These are phyloP conservation scores for Cladorrhinum sp. DNA, from an alignment of 2,329 filamentous ascomycete genomes.

Conservation along the genomic window DNA sequence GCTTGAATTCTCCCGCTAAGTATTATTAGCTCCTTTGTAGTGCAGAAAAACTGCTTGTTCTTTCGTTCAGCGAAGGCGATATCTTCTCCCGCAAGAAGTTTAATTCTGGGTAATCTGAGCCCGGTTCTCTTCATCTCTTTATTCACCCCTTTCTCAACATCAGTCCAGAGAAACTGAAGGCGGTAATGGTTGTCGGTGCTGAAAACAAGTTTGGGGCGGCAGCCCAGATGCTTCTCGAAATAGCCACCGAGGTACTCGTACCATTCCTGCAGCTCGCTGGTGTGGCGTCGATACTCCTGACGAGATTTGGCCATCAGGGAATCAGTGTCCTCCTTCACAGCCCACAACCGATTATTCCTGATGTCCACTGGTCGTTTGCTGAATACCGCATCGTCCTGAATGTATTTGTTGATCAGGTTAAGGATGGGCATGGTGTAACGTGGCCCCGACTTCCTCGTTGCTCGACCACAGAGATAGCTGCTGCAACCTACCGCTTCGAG, in stretches of 20 bases:
- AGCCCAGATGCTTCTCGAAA: not conserved
- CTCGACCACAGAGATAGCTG: conserved; percentile 65
- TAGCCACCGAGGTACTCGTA: not conserved
- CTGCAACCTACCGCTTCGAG: conserved; percentile 60
- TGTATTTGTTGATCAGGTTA: conserved; percentile 61
- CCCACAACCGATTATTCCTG: conserved; percentile 86
- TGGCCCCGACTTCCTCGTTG: conserved; percentile 61
- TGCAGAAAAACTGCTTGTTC: conserved; percentile 78
- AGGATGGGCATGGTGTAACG: conserved; percentile 60
- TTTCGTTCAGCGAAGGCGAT: conserved; percentile 76
- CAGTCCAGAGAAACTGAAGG: conserved; percentile 56
- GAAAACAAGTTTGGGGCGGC: conserved; percentile 7
- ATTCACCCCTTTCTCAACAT: conserved; percentile 18
- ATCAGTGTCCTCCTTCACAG: conserved; percentile 81
- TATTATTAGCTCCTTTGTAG: conserved; percentile 81
- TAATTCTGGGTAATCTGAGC: too few relatives aligned
- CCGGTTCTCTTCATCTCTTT: conserved; percentile 3
- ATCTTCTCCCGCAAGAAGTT: conserved; percentile 32
- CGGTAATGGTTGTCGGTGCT: conserved; percentile 32
- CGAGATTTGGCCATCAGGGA: conserved; percentile 57
- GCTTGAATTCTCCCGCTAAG: conserved; percentile 74
- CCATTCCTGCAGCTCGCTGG: conserved; percentile 17
- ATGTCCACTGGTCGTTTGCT: conserved; percentile 78
- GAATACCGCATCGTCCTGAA: conserved; percentile 80
- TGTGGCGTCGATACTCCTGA: conserved; percentile 9